Base-by-base conservation (phyloP, 805 yeast species). In the Saccharomycopsis malanga region DNA sequence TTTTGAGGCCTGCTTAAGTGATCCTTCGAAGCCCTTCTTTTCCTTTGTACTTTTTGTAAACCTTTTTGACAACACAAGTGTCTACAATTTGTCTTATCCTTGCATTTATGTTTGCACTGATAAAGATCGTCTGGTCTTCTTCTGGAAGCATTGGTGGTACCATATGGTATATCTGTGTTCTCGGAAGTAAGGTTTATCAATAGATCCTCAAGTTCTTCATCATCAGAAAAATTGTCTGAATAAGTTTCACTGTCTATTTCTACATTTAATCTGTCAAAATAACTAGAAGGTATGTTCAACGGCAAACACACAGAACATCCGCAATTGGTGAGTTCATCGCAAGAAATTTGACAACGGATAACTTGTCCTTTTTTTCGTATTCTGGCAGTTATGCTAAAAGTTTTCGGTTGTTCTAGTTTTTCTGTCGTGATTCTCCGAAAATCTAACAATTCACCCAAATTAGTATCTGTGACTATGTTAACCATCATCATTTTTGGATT, bases 21-120 rank as follows among this genome's bases (percentile, higher is more conserved):
- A 25, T 37, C 46, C 39, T 25, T 37, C 24, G 41, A 35, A 43
- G 24, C n/a, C n/a, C 3, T 17, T 18, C 38, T 27, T 12, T 29
- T 44, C 10, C 29, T 36, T 3, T 40, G 49, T 7, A 39, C 22
- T 15, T 17, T 9, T 4, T 15, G 20, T n/a, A 47, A 24, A 9
- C 77, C 77, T 32, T 69, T 72, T 34, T 68, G 65, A 48, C 79
- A 74, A 44, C 78, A 73, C 3, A 68, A 42, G 54, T 74, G 77
- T 9, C 76, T 64, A 45, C 77, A 74, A 0, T 34, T 55, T 1
- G 54, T 37, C 48, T 62, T 63, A 45, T 66, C 65, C 41, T 64
- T 70, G 50, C 78, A 74, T 3, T 57, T 42, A 53, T 74, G 78
- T 35, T 63, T 58, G 48, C 77, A 74, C 35, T 62, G 63, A 39